Base-by-base conservation (phyloP, 495 filamentous ascomycete genomes). In the Acidomyces sp. region DNA sequence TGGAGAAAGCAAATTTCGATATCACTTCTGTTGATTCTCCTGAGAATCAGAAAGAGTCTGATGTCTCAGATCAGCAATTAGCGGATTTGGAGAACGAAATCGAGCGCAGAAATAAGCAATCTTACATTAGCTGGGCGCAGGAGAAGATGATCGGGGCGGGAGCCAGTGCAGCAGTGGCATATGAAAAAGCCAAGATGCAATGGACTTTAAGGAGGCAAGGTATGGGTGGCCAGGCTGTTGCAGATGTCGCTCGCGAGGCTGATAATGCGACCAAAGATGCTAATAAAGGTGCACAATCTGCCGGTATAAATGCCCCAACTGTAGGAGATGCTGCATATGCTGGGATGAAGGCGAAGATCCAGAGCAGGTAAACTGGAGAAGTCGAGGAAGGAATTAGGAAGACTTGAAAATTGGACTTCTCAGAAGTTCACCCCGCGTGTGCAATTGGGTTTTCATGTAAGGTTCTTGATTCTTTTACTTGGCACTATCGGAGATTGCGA, bases 11-110 rank as follows among this genome's bases (percentile, higher is more conserved):
- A 18, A 45, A 37, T 15, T 21, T 39, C 23, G 29, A 45, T 20
- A 19, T 20, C 10, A 31, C 37, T 11, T 19, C 30, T 26, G 29
- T 21, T 23, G n/a, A 28, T 4, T 34, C 33, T 2, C 21, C 41
- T 7, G 30, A 31, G 6, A 12, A 16, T n/a, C 7, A 4, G 10
- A 22, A 54, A 19, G 39, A 52, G 24, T 31, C 41, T n/a, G 39
- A 44, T 33, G 46, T 48, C 32, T 43, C 44, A 28, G 55, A 60
- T 2, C 36, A 62, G 30, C 46, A 62, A 16, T 44, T 49, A 10
- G 24, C 53, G 34, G 55, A 51, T 30, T 39, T 62, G 39, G 47
- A 60, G 49, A 51, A 49, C 34, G 50, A 61, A 25, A 55, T 63
- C 3, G 46, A 60, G 44, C 45, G 54, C 41, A 54, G 51, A 41